Evolutionary conservation across 345 rosid genomes (phyloP).

Genomic region (Gossypium australe): DNA sequence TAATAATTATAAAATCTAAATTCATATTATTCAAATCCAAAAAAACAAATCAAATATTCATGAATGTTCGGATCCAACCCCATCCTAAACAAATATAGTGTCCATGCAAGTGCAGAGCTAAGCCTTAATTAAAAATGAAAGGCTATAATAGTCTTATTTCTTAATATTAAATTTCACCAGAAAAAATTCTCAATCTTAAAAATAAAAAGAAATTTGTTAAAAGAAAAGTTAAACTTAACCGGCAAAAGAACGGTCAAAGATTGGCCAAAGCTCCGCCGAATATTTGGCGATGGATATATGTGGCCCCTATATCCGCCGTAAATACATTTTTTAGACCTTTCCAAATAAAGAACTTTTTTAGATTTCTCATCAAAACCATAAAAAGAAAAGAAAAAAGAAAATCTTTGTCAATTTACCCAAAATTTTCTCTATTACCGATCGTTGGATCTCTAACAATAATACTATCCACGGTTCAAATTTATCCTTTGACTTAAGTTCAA

Average conservation of each 20-base stretch:
- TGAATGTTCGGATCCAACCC: too few relatives aligned
- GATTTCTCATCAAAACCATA: not conserved
- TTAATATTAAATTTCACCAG: too few relatives aligned
- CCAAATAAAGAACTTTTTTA: slow-evolving; percentile 9
- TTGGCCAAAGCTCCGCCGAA: slow-evolving; percentile 30
- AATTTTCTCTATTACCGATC: slow-evolving; percentile 13
- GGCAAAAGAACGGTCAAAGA: slow-evolving; percentile 21
- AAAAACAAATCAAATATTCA: too few relatives aligned
- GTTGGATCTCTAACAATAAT: slow-evolving; percentile 30
- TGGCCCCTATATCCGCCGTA: slow-evolving; percentile 14
- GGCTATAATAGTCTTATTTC: too few relatives aligned
- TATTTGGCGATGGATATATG: slow-evolving; percentile 37
- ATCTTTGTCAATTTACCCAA: not conserved
- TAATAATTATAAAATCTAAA: too few relatives aligned
- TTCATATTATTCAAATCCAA: too few relatives aligned
- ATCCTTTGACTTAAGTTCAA: slow-evolving; percentile 38
- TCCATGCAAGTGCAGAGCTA: too few relatives aligned
- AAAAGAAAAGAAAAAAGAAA: not conserved
- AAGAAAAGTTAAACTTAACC: not conserved
- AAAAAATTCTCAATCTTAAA: too few relatives aligned
- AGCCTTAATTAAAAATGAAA: too few relatives aligned
- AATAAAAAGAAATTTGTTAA: too few relatives aligned
- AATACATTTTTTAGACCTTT: not conserved
- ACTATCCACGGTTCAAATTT: slow-evolving; percentile 30
- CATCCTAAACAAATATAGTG: too few relatives aligned